These are phyloP conservation scores for Hypomyces perniciosus DNA, from an alignment of 2,329 filamentous ascomycete genomes.

Conservation along the genomic window DNA sequence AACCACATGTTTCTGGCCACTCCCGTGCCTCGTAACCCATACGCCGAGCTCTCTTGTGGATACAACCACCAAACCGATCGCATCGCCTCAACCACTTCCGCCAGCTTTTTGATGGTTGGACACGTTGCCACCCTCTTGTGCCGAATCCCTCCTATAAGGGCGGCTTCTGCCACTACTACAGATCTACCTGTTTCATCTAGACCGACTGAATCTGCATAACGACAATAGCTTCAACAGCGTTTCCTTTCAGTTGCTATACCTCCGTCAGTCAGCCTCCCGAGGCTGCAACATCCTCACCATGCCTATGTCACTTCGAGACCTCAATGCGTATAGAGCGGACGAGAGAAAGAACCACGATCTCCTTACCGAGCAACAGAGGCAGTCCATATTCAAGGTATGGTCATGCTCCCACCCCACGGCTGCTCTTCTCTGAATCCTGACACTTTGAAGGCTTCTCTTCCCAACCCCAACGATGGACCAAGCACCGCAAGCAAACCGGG, in stretches of 20 bases:
- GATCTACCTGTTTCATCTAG: not conserved
- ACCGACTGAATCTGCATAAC: not conserved
- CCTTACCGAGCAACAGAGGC: conserved; percentile 30
- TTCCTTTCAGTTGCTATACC: not conserved
- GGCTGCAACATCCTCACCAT: conserved; percentile 25
- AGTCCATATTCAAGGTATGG: conserved; percentile 32
- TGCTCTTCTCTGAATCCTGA: conserved; percentile 3
- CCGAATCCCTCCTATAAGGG: not conserved
- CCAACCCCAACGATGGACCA: conserved; percentile 26
- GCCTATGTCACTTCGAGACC: conserved; percentile 32
- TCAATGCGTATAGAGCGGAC: conserved; percentile 35
- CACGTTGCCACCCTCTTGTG: conserved; percentile 2
- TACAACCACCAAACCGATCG: not conserved
- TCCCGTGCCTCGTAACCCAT: not conserved
- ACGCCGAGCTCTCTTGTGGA: not conserved
- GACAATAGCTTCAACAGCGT: not conserved
- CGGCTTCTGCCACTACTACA: not conserved
- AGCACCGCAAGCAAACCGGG: conserved; percentile 17
- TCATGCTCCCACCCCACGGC: not conserved
- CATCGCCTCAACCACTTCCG: conserved; percentile 8
- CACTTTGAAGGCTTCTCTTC: conserved; percentile 32
- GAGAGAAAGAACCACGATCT: conserved; percentile 29
- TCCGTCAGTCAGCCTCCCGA: conserved; percentile 21
- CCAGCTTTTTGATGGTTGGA: conserved; percentile 9
- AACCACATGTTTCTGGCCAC: not conserved